These are phyloP conservation scores for Globisporangium cystogenes DNA, from an alignment of 352 stramenopile species.

Conservation along the genomic window DNA sequence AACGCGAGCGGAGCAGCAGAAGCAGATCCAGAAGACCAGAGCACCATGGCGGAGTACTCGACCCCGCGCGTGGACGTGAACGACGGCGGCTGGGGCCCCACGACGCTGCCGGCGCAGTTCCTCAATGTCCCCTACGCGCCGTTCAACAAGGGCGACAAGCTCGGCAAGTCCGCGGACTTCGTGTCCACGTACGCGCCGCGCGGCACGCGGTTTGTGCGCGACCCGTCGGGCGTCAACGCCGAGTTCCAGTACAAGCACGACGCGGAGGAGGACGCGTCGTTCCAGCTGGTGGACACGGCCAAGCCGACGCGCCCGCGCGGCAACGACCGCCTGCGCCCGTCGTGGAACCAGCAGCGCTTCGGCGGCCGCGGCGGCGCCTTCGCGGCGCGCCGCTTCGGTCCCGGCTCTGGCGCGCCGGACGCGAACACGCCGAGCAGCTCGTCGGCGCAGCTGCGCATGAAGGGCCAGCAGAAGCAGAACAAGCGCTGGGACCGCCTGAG, in stretches of 20 bases:
- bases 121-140: constrained; percentile 92
- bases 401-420: constrained; percentile 18
- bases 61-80: constrained; percentile 81
- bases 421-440: constrained; percentile 34
- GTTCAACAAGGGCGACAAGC: constrained; percentile 95
- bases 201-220: constrained; percentile 43
- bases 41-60: constrained; percentile 66
- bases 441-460: constrained; percentile 69
- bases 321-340: constrained; percentile 72
- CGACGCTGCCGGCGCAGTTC: constrained; percentile 86
- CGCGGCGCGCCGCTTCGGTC: constrained; percentile 16
- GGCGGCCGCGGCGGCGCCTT: constrained; percentile 48
- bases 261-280: constrained; percentile 86
- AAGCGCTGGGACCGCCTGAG: constrained; percentile 78
- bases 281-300: constrained; percentile 93
- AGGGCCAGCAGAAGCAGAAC: constrained; percentile 85
- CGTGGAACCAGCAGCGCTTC: constrained; percentile 86
- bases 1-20: background rate
- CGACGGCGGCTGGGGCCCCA: constrained; percentile 78
- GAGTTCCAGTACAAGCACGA: constrained; percentile 95
- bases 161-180: constrained; percentile 94
- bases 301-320: constrained; percentile 80
- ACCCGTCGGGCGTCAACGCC: constrained; percentile 84
- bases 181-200: constrained; percentile 68
- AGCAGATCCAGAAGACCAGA: constrained; percentile 1